Evolutionary conservation across 768 basidiomycete species (phyloP), one percentile per base, ranked within the genome.

Genomic region (Rhizopogon roseolus): DNA sequence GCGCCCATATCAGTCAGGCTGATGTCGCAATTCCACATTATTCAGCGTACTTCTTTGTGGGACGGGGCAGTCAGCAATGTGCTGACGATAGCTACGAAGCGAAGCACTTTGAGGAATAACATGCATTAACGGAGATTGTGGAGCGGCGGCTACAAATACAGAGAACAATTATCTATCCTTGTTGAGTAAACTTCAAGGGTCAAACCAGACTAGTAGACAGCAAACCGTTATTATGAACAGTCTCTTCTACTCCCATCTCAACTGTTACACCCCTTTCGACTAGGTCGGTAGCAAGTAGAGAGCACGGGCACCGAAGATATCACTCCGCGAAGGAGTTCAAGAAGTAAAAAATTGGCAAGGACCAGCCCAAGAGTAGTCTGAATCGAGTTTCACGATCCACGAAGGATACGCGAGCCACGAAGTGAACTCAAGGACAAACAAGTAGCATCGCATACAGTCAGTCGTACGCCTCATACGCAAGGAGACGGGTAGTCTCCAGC

Each of bases 301-400:
- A 17, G 3, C n/a, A 42, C 56, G 53, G 53, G 52, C 54, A 46
- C 46, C 40, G 17, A 49, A 46, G 25, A 42, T 3, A 34, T 38
- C 5, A 40, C 54, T 37, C 51, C 53, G n/a, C 55, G 29, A 57
- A 57, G 54, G 46, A 54, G 34, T 34, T 37, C 42, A 37, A 40
- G 22, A n/a, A 36, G 17, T 9, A 17, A 42, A 56, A 56, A 56
- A 54, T n/a, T 49, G 22, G 6, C 42, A 52, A 49, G 53, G 48
- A 50, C 48, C 56, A 55, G 56, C 14, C 41, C 49, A 39, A 57
- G 54, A 57, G 49, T 55, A 55, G 54, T 57, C 56, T 57, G 56
- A 55, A 55, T 55, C 50, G 54, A 55, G 54, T 57, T 57, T 56
- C 56, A 16, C 56, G 36, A 19, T 44, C 52, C 53, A 39, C 28